Conservation (phyloP, 257 asterid genomes). For the Plantago elongata region DNA sequence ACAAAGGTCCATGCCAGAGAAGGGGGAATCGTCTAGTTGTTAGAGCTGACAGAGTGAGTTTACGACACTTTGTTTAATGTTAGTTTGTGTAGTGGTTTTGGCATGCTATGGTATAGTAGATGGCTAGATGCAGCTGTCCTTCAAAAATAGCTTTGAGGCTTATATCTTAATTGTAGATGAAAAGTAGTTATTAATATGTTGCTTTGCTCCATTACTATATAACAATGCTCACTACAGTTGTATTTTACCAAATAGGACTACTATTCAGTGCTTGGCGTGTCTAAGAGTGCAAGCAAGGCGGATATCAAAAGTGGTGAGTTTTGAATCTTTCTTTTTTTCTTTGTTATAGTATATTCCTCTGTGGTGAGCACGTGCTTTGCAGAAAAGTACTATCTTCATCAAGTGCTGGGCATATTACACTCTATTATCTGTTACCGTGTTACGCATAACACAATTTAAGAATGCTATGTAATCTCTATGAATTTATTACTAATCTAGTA, state of each 20-base stretch:
- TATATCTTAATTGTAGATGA: background rate
- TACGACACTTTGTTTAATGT: constrained; percentile 1
- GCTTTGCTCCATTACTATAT: constrained; percentile 13
- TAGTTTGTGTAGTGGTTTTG: background rate
- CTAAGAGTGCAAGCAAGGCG: constrained; percentile 78
- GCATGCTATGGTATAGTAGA: background rate
- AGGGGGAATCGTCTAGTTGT: constrained; percentile 63
- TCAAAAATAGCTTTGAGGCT: background rate
- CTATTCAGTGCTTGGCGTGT: constrained; percentile 86
- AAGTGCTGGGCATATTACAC: background rate
- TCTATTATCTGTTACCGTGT: background rate
- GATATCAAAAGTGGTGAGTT: constrained; percentile 89
- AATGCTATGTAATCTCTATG: background rate
- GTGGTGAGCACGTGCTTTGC: background rate
- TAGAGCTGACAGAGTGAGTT: constrained; percentile 81
- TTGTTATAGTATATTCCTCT: background rate
- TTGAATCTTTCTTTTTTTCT: constrained; percentile 1
- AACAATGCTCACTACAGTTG: constrained; percentile 10
- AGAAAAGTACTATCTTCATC: background rate
- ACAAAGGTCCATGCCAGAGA: constrained; percentile 34
- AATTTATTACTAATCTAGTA: background rate
- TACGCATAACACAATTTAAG: background rate
- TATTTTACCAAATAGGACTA: constrained; percentile 56
- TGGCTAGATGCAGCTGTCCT: background rate
- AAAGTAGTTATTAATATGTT: background rate